Evolutionary conservation across 768 basidiomycete species (phyloP).

Genomic region (Chiua virens): DNA sequence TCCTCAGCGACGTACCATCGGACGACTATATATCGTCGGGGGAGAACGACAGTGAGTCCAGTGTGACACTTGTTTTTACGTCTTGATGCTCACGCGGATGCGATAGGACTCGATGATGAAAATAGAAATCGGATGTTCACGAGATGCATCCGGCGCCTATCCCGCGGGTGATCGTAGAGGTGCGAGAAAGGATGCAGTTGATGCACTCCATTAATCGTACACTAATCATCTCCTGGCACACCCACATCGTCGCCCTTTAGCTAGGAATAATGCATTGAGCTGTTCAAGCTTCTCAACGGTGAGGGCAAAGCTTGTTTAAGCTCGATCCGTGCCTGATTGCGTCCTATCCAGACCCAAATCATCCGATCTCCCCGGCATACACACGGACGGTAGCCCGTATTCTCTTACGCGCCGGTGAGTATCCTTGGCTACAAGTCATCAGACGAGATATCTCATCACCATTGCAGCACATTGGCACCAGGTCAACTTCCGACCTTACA

Average conservation of each 20-base stretch:
- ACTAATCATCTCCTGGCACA: conserved; percentile 74
- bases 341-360: conserved; percentile 15
- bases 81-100: not conserved
- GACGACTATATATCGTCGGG: conserved; percentile 23
- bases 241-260: conserved; percentile 64
- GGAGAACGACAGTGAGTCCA: conserved; percentile 43
- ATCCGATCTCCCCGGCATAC: conserved; percentile 40
- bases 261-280: conserved; percentile 75
- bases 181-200: conserved; percentile 67
- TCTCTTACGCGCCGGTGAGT: conserved; percentile 64
- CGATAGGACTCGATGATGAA: conserved; percentile 67
- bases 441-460: conserved; percentile 1
- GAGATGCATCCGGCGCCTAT: conserved; percentile 77
- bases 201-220: conserved; percentile 78
- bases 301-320: conserved; percentile 1
- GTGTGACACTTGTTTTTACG: not conserved
- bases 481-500: conserved; percentile 64
- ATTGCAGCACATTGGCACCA: conserved; percentile 64
- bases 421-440: not conserved
- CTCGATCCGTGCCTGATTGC: not conserved
- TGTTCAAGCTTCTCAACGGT: conserved; percentile 56
- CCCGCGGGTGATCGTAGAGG: conserved; percentile 45
- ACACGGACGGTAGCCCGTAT: conserved; percentile 70
- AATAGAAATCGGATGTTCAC: conserved; percentile 80
- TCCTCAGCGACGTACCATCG: conserved; percentile 46